Evolutionary conservation across 371 early-diverging fungal species (phyloP).

Genomic region (Smittium mucronatum): DNA sequence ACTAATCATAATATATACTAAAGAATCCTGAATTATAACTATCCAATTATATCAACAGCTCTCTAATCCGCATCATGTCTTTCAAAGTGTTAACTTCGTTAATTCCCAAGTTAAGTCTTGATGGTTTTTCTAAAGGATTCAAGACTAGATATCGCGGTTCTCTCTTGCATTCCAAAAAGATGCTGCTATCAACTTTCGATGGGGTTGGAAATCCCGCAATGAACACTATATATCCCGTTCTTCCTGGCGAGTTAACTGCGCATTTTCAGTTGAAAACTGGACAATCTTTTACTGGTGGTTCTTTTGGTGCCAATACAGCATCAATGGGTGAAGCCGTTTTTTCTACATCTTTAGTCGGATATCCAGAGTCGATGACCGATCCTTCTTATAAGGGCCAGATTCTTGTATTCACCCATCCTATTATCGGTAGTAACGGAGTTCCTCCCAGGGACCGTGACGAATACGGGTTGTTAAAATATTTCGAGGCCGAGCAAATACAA

Average conservation of each 20-base stretch:
- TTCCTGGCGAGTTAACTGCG: slow-evolving; percentile 38
- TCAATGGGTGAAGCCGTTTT: slow-evolving; percentile 69
- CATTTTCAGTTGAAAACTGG: slow-evolving; percentile 60
- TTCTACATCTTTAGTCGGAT: slow-evolving; percentile 84
- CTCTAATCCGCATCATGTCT: no score
- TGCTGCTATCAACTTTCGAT: no score
- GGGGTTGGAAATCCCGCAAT: no score
- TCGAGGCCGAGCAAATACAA: slow-evolving; percentile 76
- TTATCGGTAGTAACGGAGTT: slow-evolving; percentile 85
- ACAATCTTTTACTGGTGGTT: slow-evolving; percentile 56
- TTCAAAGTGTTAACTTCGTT: no score
- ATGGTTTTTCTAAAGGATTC: no score
- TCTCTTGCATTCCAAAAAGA: no score
- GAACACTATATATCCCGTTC: slow-evolving; percentile 33
- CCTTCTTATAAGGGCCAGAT: slow-evolving; percentile 77
- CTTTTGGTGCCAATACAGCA: slow-evolving; percentile 52
- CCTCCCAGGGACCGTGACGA: slow-evolving; percentile 61
- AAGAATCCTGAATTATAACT: no score
- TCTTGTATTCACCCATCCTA: slow-evolving; percentile 65
- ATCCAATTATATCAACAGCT: no score
- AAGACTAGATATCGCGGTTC: no score
- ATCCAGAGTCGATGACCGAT: slow-evolving; percentile 81
- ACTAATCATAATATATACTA: no score
- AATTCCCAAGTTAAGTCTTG: no score
- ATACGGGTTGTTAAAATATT: slow-evolving; percentile 66